Evolutionary conservation across 306 rosid species (phyloP).

Genomic region (Rosa multiflora): DNA sequence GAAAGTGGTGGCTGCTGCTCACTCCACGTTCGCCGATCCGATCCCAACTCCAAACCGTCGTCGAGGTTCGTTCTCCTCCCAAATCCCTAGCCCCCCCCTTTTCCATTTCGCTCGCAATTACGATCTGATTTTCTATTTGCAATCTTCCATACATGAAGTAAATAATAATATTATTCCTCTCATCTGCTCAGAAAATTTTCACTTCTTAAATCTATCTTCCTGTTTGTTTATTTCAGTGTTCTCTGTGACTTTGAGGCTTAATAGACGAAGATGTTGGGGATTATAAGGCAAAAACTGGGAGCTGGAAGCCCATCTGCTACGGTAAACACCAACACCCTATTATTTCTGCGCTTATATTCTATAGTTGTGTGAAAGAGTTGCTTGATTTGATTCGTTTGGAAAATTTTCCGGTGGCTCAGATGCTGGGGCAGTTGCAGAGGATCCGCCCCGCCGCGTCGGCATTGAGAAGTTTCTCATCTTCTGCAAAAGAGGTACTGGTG

Average conservation of each 20-base stretch:
- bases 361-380: background rate
- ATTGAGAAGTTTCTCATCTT: slow-evolving; percentile 57
- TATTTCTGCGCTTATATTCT: background rate
- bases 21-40: slow-evolving; percentile 18
- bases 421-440: slow-evolving; percentile 43
- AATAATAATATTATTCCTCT: background rate
- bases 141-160: too few species aligned
- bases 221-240: background rate
- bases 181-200: background rate
- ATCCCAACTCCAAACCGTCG: slow-evolving; percentile 5
- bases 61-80: slow-evolving; percentile 11
- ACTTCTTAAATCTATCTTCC: background rate
- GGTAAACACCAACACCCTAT: slow-evolving; percentile 28
- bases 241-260: slow-evolving; percentile 14
- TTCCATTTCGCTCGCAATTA: background rate
- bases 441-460: slow-evolving; percentile 61
- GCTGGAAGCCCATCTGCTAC: slow-evolving; percentile 39
- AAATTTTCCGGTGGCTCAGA: background rate
- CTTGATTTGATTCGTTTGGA: background rate
- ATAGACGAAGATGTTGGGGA: slow-evolving; percentile 59
- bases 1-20: slow-evolving; percentile 12
- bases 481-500: slow-evolving; percentile 63
- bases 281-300: slow-evolving; percentile 54
- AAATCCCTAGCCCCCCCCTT: background rate
- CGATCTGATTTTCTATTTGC: slow-evolving; percentile 6